Evolutionary conservation across 768 basidiomycete genomes (phyloP), one percentile per base, ranked within the genome.

Genomic region (Nidularia pulvinata): DNA sequence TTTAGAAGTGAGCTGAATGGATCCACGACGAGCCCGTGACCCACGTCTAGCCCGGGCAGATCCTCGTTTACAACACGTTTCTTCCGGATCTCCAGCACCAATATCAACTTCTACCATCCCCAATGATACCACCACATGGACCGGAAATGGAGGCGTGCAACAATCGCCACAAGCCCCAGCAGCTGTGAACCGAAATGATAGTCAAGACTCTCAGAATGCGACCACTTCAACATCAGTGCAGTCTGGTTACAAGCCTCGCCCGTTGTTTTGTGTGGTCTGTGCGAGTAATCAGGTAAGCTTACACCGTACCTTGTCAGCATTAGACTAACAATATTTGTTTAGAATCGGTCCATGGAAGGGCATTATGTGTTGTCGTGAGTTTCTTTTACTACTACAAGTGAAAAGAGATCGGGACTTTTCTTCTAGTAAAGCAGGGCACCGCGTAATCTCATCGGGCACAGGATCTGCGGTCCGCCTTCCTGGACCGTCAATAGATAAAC

Each of bases 291-390:
- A 98, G 77, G 95, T 91, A 68, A 55, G 83, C 73, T 47, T n/a
- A 49, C 32, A 25, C 44, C 25, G 42, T 7, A 33, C 46, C 9
- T 19, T 45, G 48, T 22, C 46, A 30, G 25, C 50, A 22, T 52
- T 33, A 43, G 48, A 48, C n/a, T 47, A 55, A 53, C 55, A 57
- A 64, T 37, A 37, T 50, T 50, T 32, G 59, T 61, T 46, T 52
- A 97, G 95, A 97, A 97, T 66, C 88, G 95, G 47, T 96, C 95
- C 1, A 99, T 99, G 97, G 97, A 98, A 72, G 97, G 93, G 0
- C 97, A 99, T 64, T 82, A 84, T 64, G 93, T 95, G 11, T 70
- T 98, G 50, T 74, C 88, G 94, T 97, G 59, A 74, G 93, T 82
- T 46, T 48, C 25, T 36, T 9, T 37, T 33, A 49, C 13, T 7